Evolutionary conservation across 257 asterid genomes (phyloP).

Genomic region (Knoxia roxburghii): DNA sequence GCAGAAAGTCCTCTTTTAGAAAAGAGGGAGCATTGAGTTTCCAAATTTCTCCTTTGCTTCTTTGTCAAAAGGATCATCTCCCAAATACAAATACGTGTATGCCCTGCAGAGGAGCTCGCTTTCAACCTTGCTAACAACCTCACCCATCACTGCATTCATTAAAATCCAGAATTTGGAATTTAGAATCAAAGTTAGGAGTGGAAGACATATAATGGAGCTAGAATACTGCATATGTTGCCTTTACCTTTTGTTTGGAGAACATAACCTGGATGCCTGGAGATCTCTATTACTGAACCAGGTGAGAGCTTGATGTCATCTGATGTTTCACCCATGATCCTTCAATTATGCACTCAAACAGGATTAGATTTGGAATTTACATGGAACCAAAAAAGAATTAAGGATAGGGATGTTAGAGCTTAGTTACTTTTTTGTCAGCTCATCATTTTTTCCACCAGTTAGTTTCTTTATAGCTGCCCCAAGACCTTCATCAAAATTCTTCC

Average conservation of each 20-base stretch:
- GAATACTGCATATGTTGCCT: background rate
- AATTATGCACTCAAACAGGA: constrained; percentile 17
- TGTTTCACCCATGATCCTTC: constrained; percentile 73
- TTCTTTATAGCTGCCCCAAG: constrained; percentile 70
- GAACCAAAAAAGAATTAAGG: background rate
- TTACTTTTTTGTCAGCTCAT: constrained; percentile 59
- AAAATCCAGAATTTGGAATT: constrained; percentile 9
- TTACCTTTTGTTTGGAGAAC: constrained; percentile 69
- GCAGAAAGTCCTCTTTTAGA: constrained; percentile 26
- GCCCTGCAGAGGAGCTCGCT: constrained; percentile 79
- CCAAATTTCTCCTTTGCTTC: constrained; percentile 71
- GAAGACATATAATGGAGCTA: background rate
- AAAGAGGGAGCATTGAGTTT: constrained; percentile 43
- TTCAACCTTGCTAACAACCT: constrained; percentile 55
- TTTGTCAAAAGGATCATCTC: constrained; percentile 74
- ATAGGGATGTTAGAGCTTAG: background rate
- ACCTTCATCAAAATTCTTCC: constrained; percentile 62
- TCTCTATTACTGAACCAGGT: constrained; percentile 67
- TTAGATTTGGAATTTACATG: constrained; percentile 9
- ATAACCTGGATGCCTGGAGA: constrained; percentile 68
- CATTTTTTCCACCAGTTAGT: constrained; percentile 62
- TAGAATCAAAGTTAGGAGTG: background rate
- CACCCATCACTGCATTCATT: constrained; percentile 48
- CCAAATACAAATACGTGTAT: constrained; percentile 50
- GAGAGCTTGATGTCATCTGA: constrained; percentile 59